Conservation (phyloP, 257 asterid genomes). For the Asclepias syriaca region DNA sequence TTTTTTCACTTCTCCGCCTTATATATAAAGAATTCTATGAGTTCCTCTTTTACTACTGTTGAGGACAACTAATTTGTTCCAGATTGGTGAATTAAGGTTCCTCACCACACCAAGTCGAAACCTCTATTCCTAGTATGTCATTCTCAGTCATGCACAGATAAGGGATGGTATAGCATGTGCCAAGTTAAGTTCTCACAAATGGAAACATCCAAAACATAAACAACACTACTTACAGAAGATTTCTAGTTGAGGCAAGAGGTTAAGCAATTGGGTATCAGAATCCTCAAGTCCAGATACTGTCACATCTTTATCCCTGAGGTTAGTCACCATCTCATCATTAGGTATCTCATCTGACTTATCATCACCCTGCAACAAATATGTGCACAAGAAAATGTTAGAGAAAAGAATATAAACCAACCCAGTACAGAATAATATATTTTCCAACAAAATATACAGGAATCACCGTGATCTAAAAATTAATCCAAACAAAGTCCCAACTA, state of each 20-base stretch:
- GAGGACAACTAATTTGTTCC: neutral
- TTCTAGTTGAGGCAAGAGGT: conserved; percentile 56
- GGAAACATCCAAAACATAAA: conserved; percentile 12
- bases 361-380: conserved; percentile 45
- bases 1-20: too few relatives aligned
- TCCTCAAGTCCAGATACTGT: conserved; percentile 34
- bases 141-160: neutral
- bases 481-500: neutral
- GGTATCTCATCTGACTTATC: conserved; percentile 38
- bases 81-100: neutral
- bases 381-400: neutral
- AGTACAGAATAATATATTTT: neutral
- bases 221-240: conserved; percentile 52
- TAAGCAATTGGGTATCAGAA: conserved; percentile 32
- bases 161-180: neutral
- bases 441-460: neutral
- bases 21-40: too few relatives aligned
- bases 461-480: neutral
- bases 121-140: neutral
- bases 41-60: neutral
- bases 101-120: neutral
- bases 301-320: conserved; percentile 39
- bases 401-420: neutral
- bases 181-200: neutral
- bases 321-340: conserved; percentile 36